Base-by-base conservation (phyloP, 1,284 basidiomycete genomes). In the Leccinum olivaceoglutinosum region DNA sequence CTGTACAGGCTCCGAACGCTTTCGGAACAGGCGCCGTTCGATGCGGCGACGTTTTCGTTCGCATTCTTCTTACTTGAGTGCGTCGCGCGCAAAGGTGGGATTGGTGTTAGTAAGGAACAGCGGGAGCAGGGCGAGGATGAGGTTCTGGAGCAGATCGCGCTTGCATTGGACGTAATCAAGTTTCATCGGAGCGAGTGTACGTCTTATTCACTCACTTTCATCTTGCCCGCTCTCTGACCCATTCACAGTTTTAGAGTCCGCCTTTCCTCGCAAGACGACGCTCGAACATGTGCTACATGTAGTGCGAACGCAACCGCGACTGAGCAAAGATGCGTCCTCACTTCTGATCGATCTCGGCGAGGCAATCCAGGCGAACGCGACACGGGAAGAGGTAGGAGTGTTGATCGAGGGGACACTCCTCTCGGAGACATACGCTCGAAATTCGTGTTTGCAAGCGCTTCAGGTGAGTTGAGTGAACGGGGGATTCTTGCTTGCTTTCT, bases 401-500 rank as follows among this genome's bases (percentile, higher is more conserved):
- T 79, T 99, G 56, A 78, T 98, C 29, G 77, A 76, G 11, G 93
- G 93, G 11, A 90, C 88, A 0, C 81, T 99, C 11, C 80, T 85
- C n/a, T 91, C 95, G 68, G 97, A 99, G 71, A 89, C 89, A 0
- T 92, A 94, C 72, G 93, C 93, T 5, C 85, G 96, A 46, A 92
- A 91, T 68, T 89, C 95, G 5, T 93, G 92, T 71, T 79, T 99
- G n/a, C 95, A 98, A 72, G 85, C 95, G 1, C 80, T 98, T 6
- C 93, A 94, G 81, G 92, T 92, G 66, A 25, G 56, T 39, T 0
- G 56, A 18, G 10, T 57, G 11, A n/a, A 29, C 11, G 46, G n/a
- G 4, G 11, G 18, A 49, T 38, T 8, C 4, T 21, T 36, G 18
- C 18, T 36, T 5, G 3, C 32, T 8, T 60, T 68, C 93, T 60